phyloP scores from a whole-genome alignment of 2,329 filamentous ascomycete species.

The Hortaea sp. region DNA sequence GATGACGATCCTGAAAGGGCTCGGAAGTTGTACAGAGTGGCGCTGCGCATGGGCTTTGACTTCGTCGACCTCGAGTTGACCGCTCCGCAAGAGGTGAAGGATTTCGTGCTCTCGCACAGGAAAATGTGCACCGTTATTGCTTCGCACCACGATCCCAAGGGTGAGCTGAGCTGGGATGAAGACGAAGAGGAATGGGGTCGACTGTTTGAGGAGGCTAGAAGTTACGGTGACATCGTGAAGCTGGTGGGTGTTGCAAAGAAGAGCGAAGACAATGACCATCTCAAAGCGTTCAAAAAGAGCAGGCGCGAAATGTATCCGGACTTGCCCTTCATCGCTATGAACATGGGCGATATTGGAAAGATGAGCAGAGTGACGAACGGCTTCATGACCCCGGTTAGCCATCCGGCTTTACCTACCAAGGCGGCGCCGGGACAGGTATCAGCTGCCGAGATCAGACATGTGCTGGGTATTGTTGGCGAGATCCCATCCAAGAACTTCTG shows the following conservation, averaged over 20 bases:
- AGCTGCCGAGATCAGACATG: conserved; percentile 74
- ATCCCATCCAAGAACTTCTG: conserved; percentile 69
- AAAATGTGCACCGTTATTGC: conserved; percentile 79
- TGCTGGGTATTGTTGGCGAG: conserved; percentile 67
- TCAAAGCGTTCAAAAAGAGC: conserved; percentile 70
- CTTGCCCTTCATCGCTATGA: conserved; percentile 84
- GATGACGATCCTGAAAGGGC: conserved; percentile 57
- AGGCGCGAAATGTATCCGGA: conserved; percentile 59
- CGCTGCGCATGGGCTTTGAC: conserved; percentile 75
- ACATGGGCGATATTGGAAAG: conserved; percentile 85
- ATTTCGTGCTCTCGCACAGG: conserved; percentile 39
- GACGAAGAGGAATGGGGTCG: conserved; percentile 60
- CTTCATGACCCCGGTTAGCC: conserved; percentile 91
- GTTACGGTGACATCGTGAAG: conserved; percentile 90
- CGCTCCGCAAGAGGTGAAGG: conserved; percentile 65
- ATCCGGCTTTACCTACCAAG: conserved; percentile 79
- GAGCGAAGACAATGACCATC: conserved; percentile 76
- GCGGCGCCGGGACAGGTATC: conserved; percentile 91
- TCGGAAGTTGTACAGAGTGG: conserved; percentile 64
- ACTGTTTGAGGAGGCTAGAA: conserved; percentile 79
- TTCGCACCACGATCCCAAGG: conserved; percentile 83
- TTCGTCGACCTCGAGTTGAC: conserved; percentile 91
- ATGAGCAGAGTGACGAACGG: conserved; percentile 81
- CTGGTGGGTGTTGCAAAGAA: conserved; percentile 70
- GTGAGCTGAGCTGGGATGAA: conserved; percentile 75